Percentiles rank a stretch among this genome's conserved stretches.
Evolutionary conservation across 129 eudicot genomes (phyloP).

Genomic region (Ambrosia trifida): DNA sequence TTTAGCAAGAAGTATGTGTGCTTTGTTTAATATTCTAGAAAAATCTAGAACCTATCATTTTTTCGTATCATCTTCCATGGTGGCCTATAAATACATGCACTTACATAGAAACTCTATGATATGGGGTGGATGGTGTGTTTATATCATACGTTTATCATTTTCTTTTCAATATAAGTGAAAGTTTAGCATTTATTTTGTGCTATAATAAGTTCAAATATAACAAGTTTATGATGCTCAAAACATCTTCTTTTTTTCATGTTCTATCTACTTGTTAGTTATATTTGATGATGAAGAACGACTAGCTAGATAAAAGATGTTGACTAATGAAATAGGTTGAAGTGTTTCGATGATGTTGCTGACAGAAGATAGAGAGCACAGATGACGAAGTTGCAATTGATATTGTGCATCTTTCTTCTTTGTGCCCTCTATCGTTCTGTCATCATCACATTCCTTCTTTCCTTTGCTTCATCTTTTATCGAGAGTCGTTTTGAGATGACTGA

Average conservation of each 20-base stretch:
- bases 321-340: not conserved
- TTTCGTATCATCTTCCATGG: not conserved
- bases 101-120: not conserved
- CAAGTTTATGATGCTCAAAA: not conserved
- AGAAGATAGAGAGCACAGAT: constrained; percentile 72
- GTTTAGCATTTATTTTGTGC: not conserved
- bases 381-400: constrained; percentile 30
- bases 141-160: not conserved
- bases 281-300: not conserved
- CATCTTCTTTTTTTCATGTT: not conserved
- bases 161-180: not conserved
- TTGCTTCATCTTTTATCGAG: not conserved
- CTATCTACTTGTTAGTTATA: not conserved
- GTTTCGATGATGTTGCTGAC: constrained; percentile 37
- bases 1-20: not conserved
- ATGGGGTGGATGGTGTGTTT: not conserved
- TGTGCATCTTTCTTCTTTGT: constrained; percentile 53
- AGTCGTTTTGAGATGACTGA: not conserved
- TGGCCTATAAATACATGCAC: constrained; percentile 30
- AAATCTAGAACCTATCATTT: constrained; percentile 13
- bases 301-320: not conserved
- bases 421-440: constrained; percentile 69
- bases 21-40: constrained; percentile 16
- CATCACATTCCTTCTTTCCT: constrained; percentile 20
- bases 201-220: not conserved